phyloP scores from a whole-genome alignment of 163 green algal genomes.

The Scenedesmus sp. region DNA sequence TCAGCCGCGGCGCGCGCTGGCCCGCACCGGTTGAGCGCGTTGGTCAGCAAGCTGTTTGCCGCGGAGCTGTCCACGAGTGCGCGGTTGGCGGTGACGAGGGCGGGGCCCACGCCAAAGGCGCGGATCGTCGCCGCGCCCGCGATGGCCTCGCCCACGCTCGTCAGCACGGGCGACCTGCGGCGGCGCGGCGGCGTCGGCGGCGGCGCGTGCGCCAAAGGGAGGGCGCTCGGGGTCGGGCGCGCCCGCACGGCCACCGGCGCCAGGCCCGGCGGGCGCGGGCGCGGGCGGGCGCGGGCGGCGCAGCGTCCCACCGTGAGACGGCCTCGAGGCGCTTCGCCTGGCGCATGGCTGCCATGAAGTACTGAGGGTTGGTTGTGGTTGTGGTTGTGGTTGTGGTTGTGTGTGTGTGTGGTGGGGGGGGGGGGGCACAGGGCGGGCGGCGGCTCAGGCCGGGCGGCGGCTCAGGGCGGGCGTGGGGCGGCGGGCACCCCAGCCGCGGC shows the following conservation, averaged over 20 bases:
- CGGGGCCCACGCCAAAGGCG: conserved; percentile 66
- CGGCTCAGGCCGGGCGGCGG: no score
- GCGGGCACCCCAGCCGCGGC: no score
- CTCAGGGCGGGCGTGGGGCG: no score
- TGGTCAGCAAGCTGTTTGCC: conserved; percentile 59
- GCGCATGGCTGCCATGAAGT: conserved; percentile 52
- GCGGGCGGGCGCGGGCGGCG: no score
- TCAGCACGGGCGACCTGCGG: conserved; percentile 76
- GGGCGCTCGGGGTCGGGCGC: no score
- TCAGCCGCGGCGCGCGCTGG: no score
- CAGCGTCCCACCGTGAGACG: conserved; percentile 55
- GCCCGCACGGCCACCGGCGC: no score
- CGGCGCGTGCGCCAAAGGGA: not conserved
- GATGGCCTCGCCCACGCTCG: conserved; percentile 82
- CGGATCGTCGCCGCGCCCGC: conserved; percentile 78
- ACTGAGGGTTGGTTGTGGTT: no score
- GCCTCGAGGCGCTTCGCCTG: conserved; percentile 90
- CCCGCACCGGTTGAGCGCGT: conserved; percentile 71
- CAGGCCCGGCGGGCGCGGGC: no score
- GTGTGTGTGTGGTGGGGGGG: no score
- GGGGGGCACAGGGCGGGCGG: no score
- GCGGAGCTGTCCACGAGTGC: conserved; percentile 63
- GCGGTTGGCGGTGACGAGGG: conserved; percentile 53
- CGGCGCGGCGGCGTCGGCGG: conserved; percentile 2
- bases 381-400: no score